phyloP scores from a whole-genome alignment of 306 rosid species.

The Quercus agrifolia region DNA sequence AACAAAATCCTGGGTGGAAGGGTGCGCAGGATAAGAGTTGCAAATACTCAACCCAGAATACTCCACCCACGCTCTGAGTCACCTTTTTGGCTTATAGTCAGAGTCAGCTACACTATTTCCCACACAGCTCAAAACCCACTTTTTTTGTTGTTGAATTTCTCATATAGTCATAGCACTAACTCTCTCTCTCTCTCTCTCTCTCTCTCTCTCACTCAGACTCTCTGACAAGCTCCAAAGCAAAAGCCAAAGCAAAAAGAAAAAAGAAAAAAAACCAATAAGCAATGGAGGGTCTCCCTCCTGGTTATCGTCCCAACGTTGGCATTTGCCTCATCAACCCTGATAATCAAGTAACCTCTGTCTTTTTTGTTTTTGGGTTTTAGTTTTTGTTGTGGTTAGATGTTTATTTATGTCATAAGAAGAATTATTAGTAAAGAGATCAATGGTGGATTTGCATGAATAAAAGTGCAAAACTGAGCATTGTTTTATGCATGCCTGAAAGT shows the following conservation, averaged over 20 bases:
- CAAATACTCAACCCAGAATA: conserved; percentile 2
- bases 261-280: conserved; percentile 40
- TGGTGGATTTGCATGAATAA: neutral
- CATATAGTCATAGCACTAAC: conserved; percentile 8
- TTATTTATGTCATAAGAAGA: neutral
- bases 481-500: neutral
- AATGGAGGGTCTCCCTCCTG: conserved; percentile 90
- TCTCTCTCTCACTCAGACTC: neutral
- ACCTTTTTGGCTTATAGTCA: conserved; percentile 30
- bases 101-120: conserved; percentile 53
- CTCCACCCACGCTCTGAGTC: conserved; percentile 28
- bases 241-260: conserved; percentile 26
- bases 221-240: neutral
- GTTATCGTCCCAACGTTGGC: conserved; percentile 98
- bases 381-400: neutral
- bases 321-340: conserved; percentile 88
- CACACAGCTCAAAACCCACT: conserved; percentile 19
- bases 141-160: conserved; percentile 1
- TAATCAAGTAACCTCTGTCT: conserved; percentile 48
- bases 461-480: neutral
- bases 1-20: neutral
- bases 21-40: conserved; percentile 36
- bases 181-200: conserved; percentile 12
- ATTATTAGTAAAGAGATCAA: neutral
- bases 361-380: neutral